These are phyloP conservation scores for Gastrolobium bilobum DNA, from an alignment of 306 rosid genomes.

Conservation along the genomic window DNA sequence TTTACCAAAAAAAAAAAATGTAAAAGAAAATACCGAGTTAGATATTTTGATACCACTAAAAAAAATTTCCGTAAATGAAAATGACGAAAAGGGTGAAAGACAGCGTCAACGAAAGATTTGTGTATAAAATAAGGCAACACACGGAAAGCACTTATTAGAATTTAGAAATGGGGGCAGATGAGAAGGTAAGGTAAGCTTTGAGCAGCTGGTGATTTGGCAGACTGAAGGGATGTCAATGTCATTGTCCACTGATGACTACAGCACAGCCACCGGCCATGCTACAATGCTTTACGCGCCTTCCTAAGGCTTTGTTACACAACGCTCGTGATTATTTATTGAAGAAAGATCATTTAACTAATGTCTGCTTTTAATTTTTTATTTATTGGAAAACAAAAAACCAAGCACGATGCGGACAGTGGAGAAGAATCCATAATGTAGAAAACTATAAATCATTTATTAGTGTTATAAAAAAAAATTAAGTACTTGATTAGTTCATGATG, in stretches of 20 bases:
- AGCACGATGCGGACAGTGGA: background rate
- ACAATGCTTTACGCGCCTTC: background rate
- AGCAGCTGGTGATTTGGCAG: no score
- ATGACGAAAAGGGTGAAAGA: no score
- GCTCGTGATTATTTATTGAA: background rate
- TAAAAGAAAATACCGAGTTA: no score
- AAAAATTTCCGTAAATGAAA: no score
- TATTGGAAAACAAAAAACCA: background rate
- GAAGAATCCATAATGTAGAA: background rate
- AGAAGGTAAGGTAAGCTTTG: no score
- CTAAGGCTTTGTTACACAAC: background rate
- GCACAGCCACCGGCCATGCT: slow-evolving; percentile 10
- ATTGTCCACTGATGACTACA: background rate
- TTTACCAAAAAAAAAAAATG: no score
- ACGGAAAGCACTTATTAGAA: background rate
- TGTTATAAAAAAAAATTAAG: no score
- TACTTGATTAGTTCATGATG: no score
- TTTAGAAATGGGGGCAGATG: background rate
- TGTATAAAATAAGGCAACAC: background rate
- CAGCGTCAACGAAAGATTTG: background rate
- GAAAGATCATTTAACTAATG: background rate
- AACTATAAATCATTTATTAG: no score
- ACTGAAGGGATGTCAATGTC: background rate
- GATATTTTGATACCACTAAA: no score
- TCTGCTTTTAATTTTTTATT: slow-evolving; percentile 5